phyloP scores from a whole-genome alignment of 306 rosid species.

The Sicyos edulis region DNA sequence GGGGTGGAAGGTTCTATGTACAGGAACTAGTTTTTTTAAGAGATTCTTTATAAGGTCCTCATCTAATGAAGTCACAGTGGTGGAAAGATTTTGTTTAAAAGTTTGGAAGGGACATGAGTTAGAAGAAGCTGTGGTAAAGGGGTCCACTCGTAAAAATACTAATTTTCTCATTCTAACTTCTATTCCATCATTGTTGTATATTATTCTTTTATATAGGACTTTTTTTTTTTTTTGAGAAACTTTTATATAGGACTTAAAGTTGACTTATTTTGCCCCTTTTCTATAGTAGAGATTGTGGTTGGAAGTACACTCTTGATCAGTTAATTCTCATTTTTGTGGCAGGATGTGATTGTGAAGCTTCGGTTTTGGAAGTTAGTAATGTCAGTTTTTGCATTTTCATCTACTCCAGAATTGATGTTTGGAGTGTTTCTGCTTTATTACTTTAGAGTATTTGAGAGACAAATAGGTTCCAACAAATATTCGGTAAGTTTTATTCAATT shows the following conservation, averaged over 20 bases:
- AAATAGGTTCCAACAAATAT: conserved; percentile 90
- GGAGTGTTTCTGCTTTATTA: conserved; percentile 87
- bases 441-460: conserved; percentile 98
- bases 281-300: neutral
- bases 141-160: conserved; percentile 3
- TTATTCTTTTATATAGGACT: neutral
- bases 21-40: conserved; percentile 13
- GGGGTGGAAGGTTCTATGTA: conserved; percentile 1
- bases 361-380: conserved; percentile 73
- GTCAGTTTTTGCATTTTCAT: conserved; percentile 72
- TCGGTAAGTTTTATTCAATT: conserved; percentile 45
- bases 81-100: neutral
- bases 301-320: neutral
- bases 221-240: no score
- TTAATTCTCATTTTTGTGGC: conserved; percentile 29
- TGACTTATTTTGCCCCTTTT: conserved; percentile 2
- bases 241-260: neutral
- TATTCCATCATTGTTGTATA: conserved; percentile 10
- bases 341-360: conserved; percentile 82
- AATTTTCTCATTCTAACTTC: neutral
- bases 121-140: neutral
- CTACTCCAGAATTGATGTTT: conserved; percentile 91
- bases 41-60: neutral
- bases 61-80: neutral
- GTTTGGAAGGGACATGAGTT: neutral